Evolutionary conservation across 1,284 basidiomycete genomes (phyloP).

Genomic region (Puccinia coronata): DNA sequence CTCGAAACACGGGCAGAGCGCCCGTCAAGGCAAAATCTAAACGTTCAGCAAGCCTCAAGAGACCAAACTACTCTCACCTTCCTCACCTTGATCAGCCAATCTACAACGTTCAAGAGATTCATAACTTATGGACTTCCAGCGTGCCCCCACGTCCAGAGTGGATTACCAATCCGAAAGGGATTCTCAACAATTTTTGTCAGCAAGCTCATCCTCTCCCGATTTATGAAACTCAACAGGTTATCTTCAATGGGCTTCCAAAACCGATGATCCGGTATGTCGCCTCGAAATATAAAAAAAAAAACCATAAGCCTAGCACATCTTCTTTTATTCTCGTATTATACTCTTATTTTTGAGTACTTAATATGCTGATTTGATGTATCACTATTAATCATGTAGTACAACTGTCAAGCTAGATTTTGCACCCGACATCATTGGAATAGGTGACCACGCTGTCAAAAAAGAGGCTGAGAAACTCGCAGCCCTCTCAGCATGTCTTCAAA

Average conservation of each 20-base stretch:
- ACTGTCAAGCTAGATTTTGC: constrained; percentile 23
- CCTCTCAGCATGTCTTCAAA: constrained; percentile 70
- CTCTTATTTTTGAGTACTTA: not conserved
- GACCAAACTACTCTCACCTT: not conserved
- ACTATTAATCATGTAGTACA: not conserved
- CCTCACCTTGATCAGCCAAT: constrained; percentile 29
- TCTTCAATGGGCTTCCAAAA: constrained; percentile 1
- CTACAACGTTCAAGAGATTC: constrained; percentile 15
- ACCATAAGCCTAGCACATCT: not conserved
- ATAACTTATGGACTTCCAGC: constrained; percentile 20
- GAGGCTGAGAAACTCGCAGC: constrained; percentile 76
- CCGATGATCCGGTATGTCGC: constrained; percentile 31
- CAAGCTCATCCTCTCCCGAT: constrained; percentile 29
- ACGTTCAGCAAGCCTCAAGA: not conserved
- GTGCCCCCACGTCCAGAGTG: constrained; percentile 35
- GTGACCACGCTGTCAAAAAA: constrained; percentile 71
- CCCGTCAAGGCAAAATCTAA: not conserved
- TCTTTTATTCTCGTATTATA: not conserved
- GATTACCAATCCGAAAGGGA: constrained; percentile 42
- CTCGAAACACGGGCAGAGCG: not conserved
- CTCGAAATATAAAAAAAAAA: not conserved
- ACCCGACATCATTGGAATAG: constrained; percentile 58
- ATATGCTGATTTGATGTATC: not conserved
- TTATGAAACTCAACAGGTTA: constrained; percentile 35
- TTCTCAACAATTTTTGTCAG: constrained; percentile 45